Conservation (phyloP, 768 basidiomycete species). For the Hortiboletus flavorubellus region DNA sequence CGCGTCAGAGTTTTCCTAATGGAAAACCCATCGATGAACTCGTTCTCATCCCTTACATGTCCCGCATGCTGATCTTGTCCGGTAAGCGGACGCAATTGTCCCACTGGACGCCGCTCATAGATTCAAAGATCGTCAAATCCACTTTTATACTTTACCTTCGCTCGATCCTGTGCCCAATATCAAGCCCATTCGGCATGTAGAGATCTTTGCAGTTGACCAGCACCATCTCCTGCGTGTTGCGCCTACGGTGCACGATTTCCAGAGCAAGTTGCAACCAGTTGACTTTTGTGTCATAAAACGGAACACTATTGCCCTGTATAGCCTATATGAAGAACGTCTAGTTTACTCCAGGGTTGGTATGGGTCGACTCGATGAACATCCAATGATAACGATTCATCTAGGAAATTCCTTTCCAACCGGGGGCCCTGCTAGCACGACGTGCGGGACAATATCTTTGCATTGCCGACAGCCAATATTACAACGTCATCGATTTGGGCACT, state of each 20-base stretch:
- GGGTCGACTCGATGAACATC: background rate
- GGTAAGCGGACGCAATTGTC: conserved; percentile 42
- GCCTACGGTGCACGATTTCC: conserved; percentile 38
- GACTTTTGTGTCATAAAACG: conserved; percentile 76
- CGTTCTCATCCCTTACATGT: conserved; percentile 71
- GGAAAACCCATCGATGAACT: conserved; percentile 79
- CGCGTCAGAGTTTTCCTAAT: conserved; percentile 65
- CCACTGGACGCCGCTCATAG: background rate
- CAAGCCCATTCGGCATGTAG: conserved; percentile 77
- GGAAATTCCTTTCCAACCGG: conserved; percentile 69
- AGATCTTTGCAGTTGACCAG: conserved; percentile 82
- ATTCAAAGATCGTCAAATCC: conserved; percentile 54
- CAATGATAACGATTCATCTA: conserved; percentile 22
- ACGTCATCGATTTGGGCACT: conserved; percentile 72
- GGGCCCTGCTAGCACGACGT: conserved; percentile 58
- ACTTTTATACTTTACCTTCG: conserved; percentile 78
- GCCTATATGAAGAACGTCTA: conserved; percentile 58
- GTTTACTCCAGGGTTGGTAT: conserved; percentile 53
- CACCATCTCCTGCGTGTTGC: conserved; percentile 55
- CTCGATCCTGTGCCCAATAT: conserved; percentile 68
- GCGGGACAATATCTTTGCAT: conserved; percentile 65
- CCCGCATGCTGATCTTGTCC: conserved; percentile 70
- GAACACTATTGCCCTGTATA: conserved; percentile 57
- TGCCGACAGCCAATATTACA: conserved; percentile 71
- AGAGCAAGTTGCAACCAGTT: conserved; percentile 46